Conservation (phyloP, 768 basidiomycete species). For the Boletus bicolor region DNA sequence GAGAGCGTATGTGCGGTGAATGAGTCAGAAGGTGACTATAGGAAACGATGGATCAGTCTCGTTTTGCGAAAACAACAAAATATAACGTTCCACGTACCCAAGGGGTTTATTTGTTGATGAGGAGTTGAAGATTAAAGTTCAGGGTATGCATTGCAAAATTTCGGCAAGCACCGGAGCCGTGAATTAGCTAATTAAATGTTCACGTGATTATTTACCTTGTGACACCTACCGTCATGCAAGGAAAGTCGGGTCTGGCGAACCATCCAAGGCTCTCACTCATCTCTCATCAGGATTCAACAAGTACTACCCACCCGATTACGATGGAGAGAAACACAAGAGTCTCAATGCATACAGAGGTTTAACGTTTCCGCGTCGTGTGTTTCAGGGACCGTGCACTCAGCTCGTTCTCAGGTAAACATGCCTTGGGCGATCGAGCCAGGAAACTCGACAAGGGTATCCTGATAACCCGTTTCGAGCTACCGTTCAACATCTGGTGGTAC, state of each 20-base stretch:
- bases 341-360: conserved; percentile 70
- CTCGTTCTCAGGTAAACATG: conserved; percentile 74
- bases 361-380: not conserved
- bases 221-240: conserved; percentile 38
- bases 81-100: conserved; percentile 22
- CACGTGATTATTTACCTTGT: conserved; percentile 5
- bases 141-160: not conserved
- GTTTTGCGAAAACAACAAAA: not conserved
- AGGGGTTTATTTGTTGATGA: conserved; percentile 26
- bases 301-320: conserved; percentile 77
- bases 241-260: conserved; percentile 23
- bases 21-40: conserved; percentile 82
- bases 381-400: not conserved
- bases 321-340: conserved; percentile 66
- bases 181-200: not conserved
- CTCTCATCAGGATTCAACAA: conserved; percentile 61
- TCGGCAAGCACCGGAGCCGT: conserved; percentile 22
- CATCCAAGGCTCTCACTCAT: conserved; percentile 4
- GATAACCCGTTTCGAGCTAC: conserved; percentile 92
- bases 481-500: conserved; percentile 96
- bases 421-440: conserved; percentile 86
- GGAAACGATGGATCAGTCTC: not conserved
- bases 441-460: conserved; percentile 96
- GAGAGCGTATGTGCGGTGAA: conserved; percentile 25
- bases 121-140: conserved; percentile 34